Base-by-base conservation (phyloP, 2,329 filamentous ascomycete genomes). In the Cladophialophora carrionii region DNA sequence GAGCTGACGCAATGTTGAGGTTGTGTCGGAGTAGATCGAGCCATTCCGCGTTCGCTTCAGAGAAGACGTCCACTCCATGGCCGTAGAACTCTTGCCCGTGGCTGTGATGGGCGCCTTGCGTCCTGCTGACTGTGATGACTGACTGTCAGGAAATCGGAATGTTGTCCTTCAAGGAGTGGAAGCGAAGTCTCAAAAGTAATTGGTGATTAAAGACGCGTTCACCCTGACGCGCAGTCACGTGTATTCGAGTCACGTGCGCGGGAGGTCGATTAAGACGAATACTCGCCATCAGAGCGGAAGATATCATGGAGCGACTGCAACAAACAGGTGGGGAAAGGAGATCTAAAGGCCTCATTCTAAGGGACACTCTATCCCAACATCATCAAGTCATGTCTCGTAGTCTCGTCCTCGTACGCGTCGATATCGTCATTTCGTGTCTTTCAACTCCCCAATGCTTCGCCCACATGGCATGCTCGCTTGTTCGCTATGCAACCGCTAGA, bases 11-110 rank as follows among this genome's bases (percentile, higher is more conserved):
- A 48, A 26, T 6, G 14, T 54, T 46, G 49, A 55, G 3, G 51
- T 46, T 17, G 59, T 54, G 26, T 55, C 59, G 17, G 59, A 61
- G 59, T 61, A 61, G 51, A 61, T 31, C n/a, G 59, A 54, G 24
- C 59, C 59, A 49, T 43, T 55, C 6, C 59, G 59, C 4, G 59
- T 62, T 17, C 59, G 59, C 51, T 62, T 62, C 51, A 62, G 34
- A 29, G 26, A 29, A 10, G 17, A 17, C n/a, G 31, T 53, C 57
- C 46, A 61, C 34, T 43, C 34, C 32, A 43, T 57, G 17, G 34
- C 22, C 17, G n/a, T 24, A 20, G 54, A 31, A 20, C n/a, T 37
- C 9, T 55, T 6, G 4, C 6, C 26, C 26, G 48, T 26, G n/a
- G 48, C 37, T n/a, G n/a, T 8, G 37, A 43, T n/a, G 4, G 4